Conservation (phyloP, 257 asterid genomes). For the Penstemon davidsonii region DNA sequence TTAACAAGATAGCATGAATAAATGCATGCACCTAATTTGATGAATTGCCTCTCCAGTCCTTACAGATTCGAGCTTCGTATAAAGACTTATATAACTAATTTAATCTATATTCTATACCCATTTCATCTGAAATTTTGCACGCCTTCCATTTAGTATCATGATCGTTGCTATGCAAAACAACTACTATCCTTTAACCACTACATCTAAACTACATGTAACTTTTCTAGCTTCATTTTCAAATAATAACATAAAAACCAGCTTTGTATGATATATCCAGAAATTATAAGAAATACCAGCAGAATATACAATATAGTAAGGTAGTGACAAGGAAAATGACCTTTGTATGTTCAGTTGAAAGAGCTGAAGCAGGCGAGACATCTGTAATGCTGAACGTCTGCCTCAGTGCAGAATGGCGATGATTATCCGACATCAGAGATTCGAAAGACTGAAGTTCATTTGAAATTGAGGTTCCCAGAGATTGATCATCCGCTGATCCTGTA, state of each 20-base stretch:
- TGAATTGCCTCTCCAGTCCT: not conserved
- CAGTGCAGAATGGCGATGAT: slow-evolving; percentile 33
- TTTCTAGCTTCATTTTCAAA: slow-evolving; percentile 25
- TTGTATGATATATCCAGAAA: not conserved
- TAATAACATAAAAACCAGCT: slow-evolving; percentile 13
- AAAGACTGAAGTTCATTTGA: slow-evolving; percentile 44
- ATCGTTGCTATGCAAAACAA: not conserved
- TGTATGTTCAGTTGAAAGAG: slow-evolving; percentile 76
- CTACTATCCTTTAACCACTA: not conserved
- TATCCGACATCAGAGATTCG: slow-evolving; percentile 35
- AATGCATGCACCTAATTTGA: slow-evolving; percentile 17
- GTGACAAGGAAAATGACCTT: slow-evolving; percentile 54
- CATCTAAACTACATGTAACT: slow-evolving; percentile 3
- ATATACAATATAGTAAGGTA: slow-evolving; percentile 13
- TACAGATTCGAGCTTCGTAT: slow-evolving; percentile 12
- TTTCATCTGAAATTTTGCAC: slow-evolving; percentile 10
- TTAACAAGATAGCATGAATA: not conserved
- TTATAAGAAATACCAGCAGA: slow-evolving; percentile 8
- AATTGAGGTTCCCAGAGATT: slow-evolving; percentile 45
- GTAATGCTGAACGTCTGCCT: slow-evolving; percentile 62
- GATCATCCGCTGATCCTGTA: slow-evolving; percentile 52
- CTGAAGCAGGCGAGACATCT: slow-evolving; percentile 85
- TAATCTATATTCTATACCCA: not conserved
- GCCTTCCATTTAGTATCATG: slow-evolving; percentile 9
- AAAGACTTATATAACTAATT: slow-evolving; percentile 15